Conservation (phyloP, 2,329 filamentous ascomycete genomes). For the Penicillium frequentans region DNA sequence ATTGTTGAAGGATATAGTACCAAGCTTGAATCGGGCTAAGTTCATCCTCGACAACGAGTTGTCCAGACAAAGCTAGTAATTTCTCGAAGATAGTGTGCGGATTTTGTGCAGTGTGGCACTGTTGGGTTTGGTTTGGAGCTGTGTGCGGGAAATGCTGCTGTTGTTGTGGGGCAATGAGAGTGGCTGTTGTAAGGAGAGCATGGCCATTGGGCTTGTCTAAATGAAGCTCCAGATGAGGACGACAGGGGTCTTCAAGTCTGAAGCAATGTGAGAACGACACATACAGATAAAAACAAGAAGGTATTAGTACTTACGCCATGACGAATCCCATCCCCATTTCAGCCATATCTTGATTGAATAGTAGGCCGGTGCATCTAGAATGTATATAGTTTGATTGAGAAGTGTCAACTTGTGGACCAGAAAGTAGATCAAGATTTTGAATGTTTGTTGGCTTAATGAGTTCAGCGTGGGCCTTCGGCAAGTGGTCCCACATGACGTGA, state of each 20-base stretch:
- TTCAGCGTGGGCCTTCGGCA: not conserved
- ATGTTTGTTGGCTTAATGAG: not conserved
- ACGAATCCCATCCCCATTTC: slow-evolving; percentile 35
- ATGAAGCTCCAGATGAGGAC: slow-evolving; percentile 29
- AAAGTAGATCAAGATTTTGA: not conserved
- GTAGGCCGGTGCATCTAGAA: not conserved
- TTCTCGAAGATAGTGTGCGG: slow-evolving; percentile 12
- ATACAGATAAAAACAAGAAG: not conserved
- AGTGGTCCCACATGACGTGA: not conserved
- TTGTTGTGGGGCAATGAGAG: slow-evolving; percentile 22
- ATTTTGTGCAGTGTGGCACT: not conserved
- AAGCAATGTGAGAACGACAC: not conserved
- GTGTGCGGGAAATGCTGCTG: not conserved
- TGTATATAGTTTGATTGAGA: not conserved
- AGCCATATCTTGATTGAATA: slow-evolving; percentile 3
- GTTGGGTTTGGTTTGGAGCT: not conserved
- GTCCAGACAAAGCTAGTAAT: slow-evolving; percentile 11
- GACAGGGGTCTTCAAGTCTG: slow-evolving; percentile 37
- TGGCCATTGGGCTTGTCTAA: slow-evolving; percentile 26
- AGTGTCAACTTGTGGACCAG: not conserved
- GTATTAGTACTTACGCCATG: slow-evolving; percentile 26
- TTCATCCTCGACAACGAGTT: slow-evolving; percentile 23
- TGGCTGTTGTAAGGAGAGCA: slow-evolving; percentile 29
- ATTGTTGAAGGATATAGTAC: slow-evolving; percentile 28
- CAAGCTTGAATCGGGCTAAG: slow-evolving; percentile 38